These are phyloP conservation scores for Trypanosomatidae sp. DNA, from an alignment of 208 protist genomes.

Conservation along the genomic window DNA sequence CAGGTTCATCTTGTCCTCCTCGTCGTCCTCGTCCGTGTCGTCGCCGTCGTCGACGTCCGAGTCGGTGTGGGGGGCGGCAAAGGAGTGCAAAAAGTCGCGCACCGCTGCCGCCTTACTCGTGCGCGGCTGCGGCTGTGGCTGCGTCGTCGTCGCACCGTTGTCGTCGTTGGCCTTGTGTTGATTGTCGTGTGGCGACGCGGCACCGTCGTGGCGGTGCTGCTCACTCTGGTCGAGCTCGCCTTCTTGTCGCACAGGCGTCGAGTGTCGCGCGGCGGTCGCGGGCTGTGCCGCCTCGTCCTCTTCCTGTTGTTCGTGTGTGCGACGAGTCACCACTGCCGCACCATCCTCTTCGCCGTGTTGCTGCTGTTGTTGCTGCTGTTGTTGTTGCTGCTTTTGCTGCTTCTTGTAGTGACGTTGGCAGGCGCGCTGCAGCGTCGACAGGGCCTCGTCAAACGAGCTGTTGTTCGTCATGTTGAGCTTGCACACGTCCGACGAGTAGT, in stretches of 20 bases:
- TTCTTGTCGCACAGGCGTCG: too few species aligned
- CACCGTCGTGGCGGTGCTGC: not conserved
- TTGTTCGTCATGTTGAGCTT: conserved; percentile 6
- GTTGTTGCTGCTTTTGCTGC: conserved; percentile 6
- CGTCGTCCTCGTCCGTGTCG: conserved; percentile 21
- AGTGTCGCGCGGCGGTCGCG: too few species aligned
- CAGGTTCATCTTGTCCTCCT: conserved; percentile 61
- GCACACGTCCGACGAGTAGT: not conserved
- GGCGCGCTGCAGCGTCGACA: conserved; percentile 13
- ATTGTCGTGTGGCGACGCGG: too few species aligned
- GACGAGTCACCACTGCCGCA: too few species aligned
- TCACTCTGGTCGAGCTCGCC: too few species aligned
- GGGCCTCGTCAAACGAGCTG: conserved; percentile 26
- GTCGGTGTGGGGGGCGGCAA: conserved; percentile 8
- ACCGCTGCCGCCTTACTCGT: not conserved
- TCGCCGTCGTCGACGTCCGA: conserved; percentile 3
- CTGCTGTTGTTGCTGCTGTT: conserved; percentile 9
- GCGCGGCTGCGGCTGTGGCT: too few species aligned
- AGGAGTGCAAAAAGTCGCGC: not conserved
- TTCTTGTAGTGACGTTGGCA: conserved; percentile 11
- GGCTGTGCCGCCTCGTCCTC: too few species aligned
- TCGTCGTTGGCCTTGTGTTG: not conserved
- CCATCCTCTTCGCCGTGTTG: too few species aligned
- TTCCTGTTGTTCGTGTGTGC: too few species aligned
- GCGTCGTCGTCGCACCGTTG: not conserved